Evolutionary conservation across 805 yeast species (phyloP), one percentile per base, ranked within the genome.

Genomic region (Starmerella bombicola): DNA sequence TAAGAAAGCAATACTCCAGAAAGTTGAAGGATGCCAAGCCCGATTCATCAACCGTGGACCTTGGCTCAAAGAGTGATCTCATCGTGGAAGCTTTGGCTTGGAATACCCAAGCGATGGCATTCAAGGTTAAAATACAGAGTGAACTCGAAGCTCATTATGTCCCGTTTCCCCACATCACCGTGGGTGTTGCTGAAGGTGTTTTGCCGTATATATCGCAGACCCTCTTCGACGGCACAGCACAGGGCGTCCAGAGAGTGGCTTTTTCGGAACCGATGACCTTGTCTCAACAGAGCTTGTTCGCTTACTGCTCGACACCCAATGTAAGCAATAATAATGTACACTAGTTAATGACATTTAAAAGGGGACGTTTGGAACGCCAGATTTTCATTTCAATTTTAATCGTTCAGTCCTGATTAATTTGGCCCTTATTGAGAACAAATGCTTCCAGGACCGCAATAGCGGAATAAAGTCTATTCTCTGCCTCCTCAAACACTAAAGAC

Each of bases 401-500:
- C 13, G 13, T 24, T 24, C 13, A 24, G n/a, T n/a, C n/a, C n/a
- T 24, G 9, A 13, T 13, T 22, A 29, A 60, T 46, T 23, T 50
- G 35, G 25, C 94, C 94, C 59, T 80, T 79, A 63, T 84, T 81
- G 37, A 80, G 69, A 5, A 91, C 94, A 59, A 88, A 84, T 0
- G 80, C 85, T 52, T 91, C 96, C 33, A 91, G 67, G 1, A 77
- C 94, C 10, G 97, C 86, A 66, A 91, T 81, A 22, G 97, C 97
- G 35, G 98, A 94, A 58, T 91, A 91, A 19, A 91, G 64, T 61
- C 98, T 73, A 65, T 91, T 91, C 65, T 91, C 98, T 35, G 95
- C 98, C 66, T 91, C 96, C 52, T 76, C 79, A 62, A 91, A 91
- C 3, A 91, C 98, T 42, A 91, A 64, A 2, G 95, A 83, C 52